Percentiles rank a stretch among this genome's conserved stretches.
Evolutionary conservation across 2,329 filamentous ascomycete genomes (phyloP).

Genomic region (Eutypa lata): DNA sequence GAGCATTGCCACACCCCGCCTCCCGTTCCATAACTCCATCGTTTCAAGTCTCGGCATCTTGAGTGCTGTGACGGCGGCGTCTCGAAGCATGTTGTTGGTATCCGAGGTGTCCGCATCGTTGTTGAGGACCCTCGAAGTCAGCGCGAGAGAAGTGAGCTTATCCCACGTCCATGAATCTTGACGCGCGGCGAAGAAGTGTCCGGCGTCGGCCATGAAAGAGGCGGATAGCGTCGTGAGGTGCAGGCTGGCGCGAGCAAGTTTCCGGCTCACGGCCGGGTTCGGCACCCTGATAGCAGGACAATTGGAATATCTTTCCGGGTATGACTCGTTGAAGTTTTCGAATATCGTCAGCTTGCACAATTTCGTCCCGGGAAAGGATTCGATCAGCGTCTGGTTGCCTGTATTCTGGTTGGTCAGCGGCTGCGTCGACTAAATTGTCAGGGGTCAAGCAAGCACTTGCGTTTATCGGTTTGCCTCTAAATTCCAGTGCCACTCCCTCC

Average conservation of each 20-base stretch:
- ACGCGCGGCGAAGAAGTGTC: slow-evolving; percentile 24
- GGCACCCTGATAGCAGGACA: slow-evolving; percentile 18
- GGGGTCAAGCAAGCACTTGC: neutral
- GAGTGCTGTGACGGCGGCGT: slow-evolving; percentile 22
- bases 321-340: slow-evolving; percentile 31
- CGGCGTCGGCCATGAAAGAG: slow-evolving; percentile 28
- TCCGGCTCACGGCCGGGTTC: slow-evolving; percentile 16
- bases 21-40: slow-evolving; percentile 34
- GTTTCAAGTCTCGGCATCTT: slow-evolving; percentile 30
- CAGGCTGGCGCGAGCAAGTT: slow-evolving; percentile 21
- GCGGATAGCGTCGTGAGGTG: slow-evolving; percentile 26
- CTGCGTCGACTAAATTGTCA: neutral
- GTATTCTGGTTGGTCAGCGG: neutral
- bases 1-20: slow-evolving; percentile 27
- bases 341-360: slow-evolving; percentile 15
- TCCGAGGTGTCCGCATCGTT: slow-evolving; percentile 13
- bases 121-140: slow-evolving; percentile 28
- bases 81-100: slow-evolving; percentile 22
- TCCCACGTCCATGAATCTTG: slow-evolving; percentile 25
- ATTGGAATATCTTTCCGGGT: slow-evolving; percentile 16
- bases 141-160: slow-evolving; percentile 27
- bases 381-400: no score
- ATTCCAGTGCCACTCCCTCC: slow-evolving; percentile 25
- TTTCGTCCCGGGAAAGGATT: neutral
- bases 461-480: slow-evolving; percentile 3